Conservation (phyloP, 345 rosid genomes). For the Populus simonii region DNA sequence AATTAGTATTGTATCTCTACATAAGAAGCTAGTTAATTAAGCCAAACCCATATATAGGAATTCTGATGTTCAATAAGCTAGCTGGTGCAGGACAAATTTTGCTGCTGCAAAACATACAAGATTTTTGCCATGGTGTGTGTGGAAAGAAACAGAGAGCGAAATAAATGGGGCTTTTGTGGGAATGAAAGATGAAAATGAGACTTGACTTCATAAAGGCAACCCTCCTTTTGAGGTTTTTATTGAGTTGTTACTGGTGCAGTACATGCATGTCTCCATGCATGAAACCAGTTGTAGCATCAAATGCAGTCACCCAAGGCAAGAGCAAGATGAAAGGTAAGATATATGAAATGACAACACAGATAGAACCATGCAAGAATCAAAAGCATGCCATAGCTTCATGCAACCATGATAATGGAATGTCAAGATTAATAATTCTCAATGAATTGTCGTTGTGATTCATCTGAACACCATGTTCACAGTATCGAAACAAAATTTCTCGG, state of each 20-base stretch:
- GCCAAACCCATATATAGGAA: too few relatives aligned
- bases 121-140: background rate
- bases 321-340: background rate
- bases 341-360: slow-evolving; percentile 14
- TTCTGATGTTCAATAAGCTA: too few relatives aligned
- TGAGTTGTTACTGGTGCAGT: background rate
- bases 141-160: background rate
- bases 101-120: background rate
- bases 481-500: slow-evolving; percentile 83
- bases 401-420: slow-evolving; percentile 79
- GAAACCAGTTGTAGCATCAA: background rate
- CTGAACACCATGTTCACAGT: slow-evolving; percentile 85
- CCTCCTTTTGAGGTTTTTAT: background rate
- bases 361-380: slow-evolving; percentile 9
- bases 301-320: too few relatives aligned
- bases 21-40: background rate
- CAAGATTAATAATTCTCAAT: slow-evolving; percentile 52
- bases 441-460: slow-evolving; percentile 67
- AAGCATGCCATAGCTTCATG: slow-evolving; percentile 85
- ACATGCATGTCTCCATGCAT: background rate
- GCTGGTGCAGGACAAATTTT: background rate
- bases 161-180: background rate
- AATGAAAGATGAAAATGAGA: background rate
- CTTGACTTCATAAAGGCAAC: background rate
- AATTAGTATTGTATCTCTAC: background rate